Evolutionary conservation across 2,329 filamentous ascomycete species (phyloP), one percentile per base, ranked within the genome.

Genomic region (Claviceps citrina): DNA sequence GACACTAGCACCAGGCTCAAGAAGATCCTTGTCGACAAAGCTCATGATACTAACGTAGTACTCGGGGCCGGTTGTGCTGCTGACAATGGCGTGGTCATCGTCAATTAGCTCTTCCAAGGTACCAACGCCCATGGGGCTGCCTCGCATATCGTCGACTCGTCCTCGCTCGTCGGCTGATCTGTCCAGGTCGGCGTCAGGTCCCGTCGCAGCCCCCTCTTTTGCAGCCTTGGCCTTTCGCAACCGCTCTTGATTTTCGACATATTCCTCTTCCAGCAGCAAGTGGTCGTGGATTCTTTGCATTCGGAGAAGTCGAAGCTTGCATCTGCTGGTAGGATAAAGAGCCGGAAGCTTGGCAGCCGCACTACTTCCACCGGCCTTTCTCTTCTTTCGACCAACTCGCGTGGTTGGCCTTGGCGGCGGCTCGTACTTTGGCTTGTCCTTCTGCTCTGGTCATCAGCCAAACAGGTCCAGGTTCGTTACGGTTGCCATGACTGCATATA

Each of bases 21-120:
- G 73, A 4, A 98, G 76, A 55, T 98, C 91, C 65, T 98, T 98
- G 70, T 98, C 91, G 49, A 98, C 91, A 55, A 98, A 98, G 41
- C 89, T 95, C 91, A 96, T 96, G 73, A 98, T 98, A 51, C 87
- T 95, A 49, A 98, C 91, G 61, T 96, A 98, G 72, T 94, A 98
- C 62, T 98, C 91, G 1, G 91, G 91, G 0, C 91, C 91, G 6
- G 91, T 96, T 1, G 91, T 93, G 60, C 86, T 94, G 15, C 87
- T 95, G 27, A 98, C 91, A 56, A 98, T 98, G 46, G 91, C 91
- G 56, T 98, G 91, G 65, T 98, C 91, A 59, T 98, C 91, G 55
- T 98, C 91, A 57, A 98, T 98, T 69, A 98, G 82, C 68, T 98
- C 91, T 64, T 98, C 91, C 50, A 98, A 68, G 43, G 91, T 96